Percentiles rank a stretch among this genome's conserved stretches.
Conservation (phyloP, 169 alveolate genomes). For the Cryptosporidium xiaoi region DNA sequence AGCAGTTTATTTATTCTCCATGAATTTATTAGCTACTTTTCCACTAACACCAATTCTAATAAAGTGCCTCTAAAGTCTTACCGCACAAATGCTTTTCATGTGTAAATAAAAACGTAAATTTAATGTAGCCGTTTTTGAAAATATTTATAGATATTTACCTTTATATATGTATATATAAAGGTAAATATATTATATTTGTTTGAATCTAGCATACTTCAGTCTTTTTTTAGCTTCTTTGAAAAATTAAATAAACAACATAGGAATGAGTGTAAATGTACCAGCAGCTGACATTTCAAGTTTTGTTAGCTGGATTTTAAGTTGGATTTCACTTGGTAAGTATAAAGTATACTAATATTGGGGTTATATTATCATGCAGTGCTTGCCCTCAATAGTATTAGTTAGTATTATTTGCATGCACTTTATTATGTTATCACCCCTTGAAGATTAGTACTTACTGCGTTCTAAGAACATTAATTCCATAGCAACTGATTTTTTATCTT, state of each 20-base stretch:
- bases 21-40: not conserved
- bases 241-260: not conserved
- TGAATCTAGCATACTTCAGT: not conserved
- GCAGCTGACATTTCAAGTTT: slow-evolving; percentile 62
- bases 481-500: not conserved
- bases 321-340: slow-evolving; percentile 60
- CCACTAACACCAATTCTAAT: too few species aligned
- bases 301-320: slow-evolving; percentile 71
- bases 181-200: not conserved
- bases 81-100: slow-evolving; percentile 7
- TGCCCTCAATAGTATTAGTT: too few species aligned
- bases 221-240: not conserved
- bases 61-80: not conserved
- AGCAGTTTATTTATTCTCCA: not conserved
- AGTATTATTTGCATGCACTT: too few species aligned
- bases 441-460: too few species aligned
- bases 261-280: slow-evolving; percentile 54
- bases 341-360: not conserved
- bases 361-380: too few species aligned
- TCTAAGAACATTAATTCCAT: not conserved
- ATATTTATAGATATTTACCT: not conserved
- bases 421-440: too few species aligned
- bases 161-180: not conserved
- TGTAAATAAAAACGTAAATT: not conserved
- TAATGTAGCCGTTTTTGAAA: not conserved